Evolutionary conservation across 2,329 filamentous ascomycete genomes (phyloP), one percentile per base, ranked within the genome.

Genomic region (Endothia cerciana): DNA sequence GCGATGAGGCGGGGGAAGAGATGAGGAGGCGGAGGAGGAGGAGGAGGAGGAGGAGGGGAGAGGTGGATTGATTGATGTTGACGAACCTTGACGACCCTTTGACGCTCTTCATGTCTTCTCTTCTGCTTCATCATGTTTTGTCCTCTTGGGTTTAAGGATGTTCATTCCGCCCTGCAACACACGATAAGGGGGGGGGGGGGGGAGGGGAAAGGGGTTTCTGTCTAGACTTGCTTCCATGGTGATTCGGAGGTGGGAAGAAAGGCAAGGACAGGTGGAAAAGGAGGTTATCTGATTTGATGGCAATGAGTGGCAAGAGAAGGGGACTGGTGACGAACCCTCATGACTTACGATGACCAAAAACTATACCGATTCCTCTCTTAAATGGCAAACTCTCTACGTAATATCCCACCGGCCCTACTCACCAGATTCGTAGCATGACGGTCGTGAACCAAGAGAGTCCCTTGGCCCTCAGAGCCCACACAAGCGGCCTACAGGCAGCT

Each of bases 11-110:
- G 2, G 60, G 68, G 47, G 70, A 69, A 38, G 65, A 66, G 47
- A 70, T 68, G 60, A 68, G 69, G 36, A 69, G 70, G 61, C 67
- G 69, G 30, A 69, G 70, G 65, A 62, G 62, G 69, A 58, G 58
- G 51, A 67, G 30, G 43, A 58, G 65, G 69, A 58, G 58, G 58
- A 68, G 36, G 43, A 60, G 61, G 60, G 28, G 65, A 25, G 62
- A 69, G 38, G 40, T 43, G 49, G 63, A 65, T 17, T 51, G 45
- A 47, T 53, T 36, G 15, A 25, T 30, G 19, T 36, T n/a, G 53
- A 56, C 53, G 3, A 55, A 33, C 47, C 28, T 17, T 62, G 45
- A 65, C 51, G 65, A 65, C 58, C 19, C 25, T 43, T 15, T 28
- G 1, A 38, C 15, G 36, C 15, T 61, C 49, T n/a, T n/a, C 51